These are phyloP conservation scores for Aspergillus thermomutatus DNA, from an alignment of 2,329 filamentous ascomycete species.

Conservation along the genomic window DNA sequence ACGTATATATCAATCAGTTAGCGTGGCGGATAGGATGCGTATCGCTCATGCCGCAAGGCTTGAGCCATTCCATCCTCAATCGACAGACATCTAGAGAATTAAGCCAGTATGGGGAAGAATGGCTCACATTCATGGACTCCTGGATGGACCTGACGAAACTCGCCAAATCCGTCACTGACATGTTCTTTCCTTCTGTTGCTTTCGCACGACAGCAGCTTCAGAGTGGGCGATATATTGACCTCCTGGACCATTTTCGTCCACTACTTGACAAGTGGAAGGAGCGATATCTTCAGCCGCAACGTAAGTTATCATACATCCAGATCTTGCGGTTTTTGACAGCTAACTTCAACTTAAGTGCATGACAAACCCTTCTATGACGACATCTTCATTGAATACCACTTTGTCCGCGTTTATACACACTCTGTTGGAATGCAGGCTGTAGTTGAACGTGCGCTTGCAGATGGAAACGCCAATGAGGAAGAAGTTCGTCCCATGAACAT, in stretches of 20 bases:
- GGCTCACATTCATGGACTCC: slow-evolving; percentile 51
- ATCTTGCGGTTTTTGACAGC: neutral
- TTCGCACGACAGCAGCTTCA: slow-evolving; percentile 35
- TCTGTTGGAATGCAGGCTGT: slow-evolving; percentile 55
- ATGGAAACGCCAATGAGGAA: slow-evolving; percentile 28
- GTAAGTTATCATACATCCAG: slow-evolving; percentile 10
- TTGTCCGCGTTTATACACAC: slow-evolving; percentile 43
- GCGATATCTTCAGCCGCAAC: slow-evolving; percentile 31
- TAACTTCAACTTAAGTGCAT: slow-evolving; percentile 14
- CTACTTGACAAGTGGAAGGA: slow-evolving; percentile 38
- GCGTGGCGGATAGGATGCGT: slow-evolving; percentile 51
- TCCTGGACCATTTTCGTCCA: slow-evolving; percentile 43
- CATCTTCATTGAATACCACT: slow-evolving; percentile 53
- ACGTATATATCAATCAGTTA: slow-evolving; percentile 51
- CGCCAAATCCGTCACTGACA: slow-evolving; percentile 51
- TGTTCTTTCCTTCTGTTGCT: slow-evolving; percentile 46
- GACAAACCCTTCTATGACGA: slow-evolving; percentile 44
- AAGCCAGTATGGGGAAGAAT: slow-evolving; percentile 44
- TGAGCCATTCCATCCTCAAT: slow-evolving; percentile 32
- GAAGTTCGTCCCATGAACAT: slow-evolving; percentile 43
- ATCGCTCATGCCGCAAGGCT: slow-evolving; percentile 49
- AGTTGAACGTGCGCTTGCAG: slow-evolving; percentile 50
- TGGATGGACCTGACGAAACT: slow-evolving; percentile 50
- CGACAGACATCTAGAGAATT: slow-evolving; percentile 32
- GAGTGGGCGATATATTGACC: slow-evolving; percentile 50